Percentiles rank a stretch among this genome's conserved stretches.
phyloP scores from a whole-genome alignment of 75 land plant genomes.

The Selaginella tamariscina region DNA sequence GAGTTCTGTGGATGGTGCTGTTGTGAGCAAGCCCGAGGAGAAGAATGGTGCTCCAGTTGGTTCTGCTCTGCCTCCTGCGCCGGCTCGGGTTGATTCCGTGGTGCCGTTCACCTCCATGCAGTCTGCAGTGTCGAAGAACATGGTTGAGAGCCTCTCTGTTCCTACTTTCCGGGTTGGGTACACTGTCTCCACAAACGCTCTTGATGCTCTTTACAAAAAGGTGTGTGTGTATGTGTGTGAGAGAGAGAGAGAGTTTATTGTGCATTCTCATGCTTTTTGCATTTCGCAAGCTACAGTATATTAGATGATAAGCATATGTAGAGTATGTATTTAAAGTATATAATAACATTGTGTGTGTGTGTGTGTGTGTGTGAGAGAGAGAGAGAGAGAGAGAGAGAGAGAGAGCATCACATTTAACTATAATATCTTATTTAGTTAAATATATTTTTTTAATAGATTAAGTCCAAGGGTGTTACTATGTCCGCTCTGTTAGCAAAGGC shows the following conservation, averaged over 20 bases:
- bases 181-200: slow-evolving; percentile 61
- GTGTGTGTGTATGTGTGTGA: slow-evolving; percentile 21
- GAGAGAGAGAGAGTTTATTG: no score
- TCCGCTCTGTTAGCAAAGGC: slow-evolving; percentile 93
- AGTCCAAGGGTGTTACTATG: slow-evolving; percentile 97
- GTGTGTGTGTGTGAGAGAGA: no score
- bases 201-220: slow-evolving; percentile 85
- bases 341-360: no score
- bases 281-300: no score
- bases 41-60: slow-evolving; percentile 13
- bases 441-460: slow-evolving; percentile 39
- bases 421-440: background rate
- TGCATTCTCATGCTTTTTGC: no score
- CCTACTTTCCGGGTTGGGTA: slow-evolving; percentile 91
- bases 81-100: slow-evolving; percentile 28
- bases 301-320: no score
- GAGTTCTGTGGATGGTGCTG: slow-evolving; percentile 13
- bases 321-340: no score
- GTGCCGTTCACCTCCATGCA: slow-evolving; percentile 93
- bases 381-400: no score
- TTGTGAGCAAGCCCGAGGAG: slow-evolving; percentile 16
- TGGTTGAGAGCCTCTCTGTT: slow-evolving; percentile 80
- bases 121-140: slow-evolving; percentile 75
- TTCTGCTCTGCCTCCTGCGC: slow-evolving; percentile 17
- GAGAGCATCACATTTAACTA: no score